Evolutionary conservation across 306 rosid species (phyloP), one percentile per base, ranked within the genome.

Genomic region (Sechiopsis laciniata): DNA sequence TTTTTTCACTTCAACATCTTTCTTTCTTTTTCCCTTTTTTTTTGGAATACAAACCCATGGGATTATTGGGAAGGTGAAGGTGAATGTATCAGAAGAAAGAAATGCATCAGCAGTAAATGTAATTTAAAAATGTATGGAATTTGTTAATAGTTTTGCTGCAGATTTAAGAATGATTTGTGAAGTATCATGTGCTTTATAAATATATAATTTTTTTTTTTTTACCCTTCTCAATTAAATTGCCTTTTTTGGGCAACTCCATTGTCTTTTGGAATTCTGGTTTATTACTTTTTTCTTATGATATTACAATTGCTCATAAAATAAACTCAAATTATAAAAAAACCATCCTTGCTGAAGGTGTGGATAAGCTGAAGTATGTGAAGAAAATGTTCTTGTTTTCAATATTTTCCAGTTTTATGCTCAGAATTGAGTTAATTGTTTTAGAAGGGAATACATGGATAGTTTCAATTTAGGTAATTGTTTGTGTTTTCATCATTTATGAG

Each of bases 131-230:
- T 74, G 70, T 74, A 74, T 35, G 77, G 68, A 56, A 74, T 74
- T 52, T 74, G 69, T 57, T 59, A 74, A 70, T 74, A 56, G 65
- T 74, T 70, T 35, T 74, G 77, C 77, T 74, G 77, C 77, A 74
- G 69, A 59, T 56, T 53, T 58, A 74, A 74, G 77, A 74, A 74
- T 74, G 77, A 74, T 74, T 74, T 74, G 77, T 74, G 77, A 74
- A 74, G 56, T 56, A 72, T 53, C 55, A 57, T 58, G 63, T 55
- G 62, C 53, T 55, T 55, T 72, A 70, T 66, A 66, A 66, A 66
- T 66, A 19, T 66, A 66, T 66, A 37, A 56, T 56, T 9, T 52
- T 4, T 10, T 10, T 4, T 35, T 65, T 66, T 66, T 66, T 17
- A 16, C 72, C 72, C 32, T 66, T 45, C 54, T 66, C 72, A 11